A percentile compares a stretch with the other conserved stretches of the same genome.
Evolutionary conservation across 345 rosid species (phyloP).

Genomic region (Cardiospermum halicacabum): DNA sequence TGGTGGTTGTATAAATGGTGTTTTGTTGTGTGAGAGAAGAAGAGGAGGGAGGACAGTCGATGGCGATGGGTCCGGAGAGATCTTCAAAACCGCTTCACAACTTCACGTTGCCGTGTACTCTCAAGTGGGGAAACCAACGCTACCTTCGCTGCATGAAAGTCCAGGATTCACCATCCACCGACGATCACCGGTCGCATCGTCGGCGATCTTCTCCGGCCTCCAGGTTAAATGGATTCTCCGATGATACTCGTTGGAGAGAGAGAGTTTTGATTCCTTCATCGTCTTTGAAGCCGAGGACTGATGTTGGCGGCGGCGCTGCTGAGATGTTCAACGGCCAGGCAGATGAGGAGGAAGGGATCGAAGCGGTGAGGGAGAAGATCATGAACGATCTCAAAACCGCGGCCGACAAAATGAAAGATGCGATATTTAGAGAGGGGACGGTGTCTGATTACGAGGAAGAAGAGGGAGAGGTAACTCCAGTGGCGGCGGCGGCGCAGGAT

Average conservation of each 20-base stretch:
- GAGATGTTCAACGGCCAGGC: not conserved
- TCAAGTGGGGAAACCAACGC: slow-evolving; percentile 50
- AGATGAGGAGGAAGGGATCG: slow-evolving; percentile 54
- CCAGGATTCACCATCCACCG: slow-evolving; percentile 16
- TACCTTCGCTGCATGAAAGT: slow-evolving; percentile 40
- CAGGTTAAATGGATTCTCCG: slow-evolving; percentile 14
- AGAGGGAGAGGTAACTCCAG: slow-evolving; percentile 18
- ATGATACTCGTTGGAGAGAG: slow-evolving; percentile 17
- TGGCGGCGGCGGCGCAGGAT: slow-evolving; percentile 21
- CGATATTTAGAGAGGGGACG: slow-evolving; percentile 25
- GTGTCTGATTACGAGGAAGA: slow-evolving; percentile 29
- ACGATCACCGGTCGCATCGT: slow-evolving; percentile 23
- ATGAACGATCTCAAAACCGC: slow-evolving; percentile 48
- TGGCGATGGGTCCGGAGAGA: slow-evolving; percentile 47
- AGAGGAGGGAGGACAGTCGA: slow-evolving; percentile 12
- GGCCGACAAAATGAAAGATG: slow-evolving; percentile 42
- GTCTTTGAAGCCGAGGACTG: slow-evolving; percentile 4
- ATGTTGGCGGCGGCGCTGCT: slow-evolving; percentile 15
- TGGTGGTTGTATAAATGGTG: slow-evolving; percentile 29
- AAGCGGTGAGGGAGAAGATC: slow-evolving; percentile 49
- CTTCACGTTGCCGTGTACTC: slow-evolving; percentile 38
- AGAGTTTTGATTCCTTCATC: slow-evolving; percentile 4
- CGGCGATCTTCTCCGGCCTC: slow-evolving; percentile 32
- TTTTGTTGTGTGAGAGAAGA: slow-evolving; percentile 23
- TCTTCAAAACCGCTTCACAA: slow-evolving; percentile 44